Percentiles rank a stretch among this genome's conserved stretches.
Evolutionary conservation across 306 rosid species (phyloP).

Genomic region (Nissolia schottii): DNA sequence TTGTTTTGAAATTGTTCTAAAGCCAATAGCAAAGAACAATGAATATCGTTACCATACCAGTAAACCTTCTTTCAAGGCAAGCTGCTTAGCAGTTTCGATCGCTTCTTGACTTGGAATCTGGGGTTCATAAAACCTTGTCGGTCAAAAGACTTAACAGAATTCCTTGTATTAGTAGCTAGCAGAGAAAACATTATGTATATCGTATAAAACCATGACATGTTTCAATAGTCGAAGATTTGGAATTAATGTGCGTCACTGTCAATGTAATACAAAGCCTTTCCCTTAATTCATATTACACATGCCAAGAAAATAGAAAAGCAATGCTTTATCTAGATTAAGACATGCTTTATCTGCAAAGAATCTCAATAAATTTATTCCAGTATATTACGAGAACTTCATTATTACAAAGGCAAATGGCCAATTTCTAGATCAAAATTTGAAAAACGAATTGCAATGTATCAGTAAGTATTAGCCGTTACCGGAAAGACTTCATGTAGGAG

Average conservation of each 20-base stretch:
- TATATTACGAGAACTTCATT: background rate
- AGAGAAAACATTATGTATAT: background rate
- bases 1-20: background rate
- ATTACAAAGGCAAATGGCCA: background rate
- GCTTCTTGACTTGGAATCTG: slow-evolving; percentile 71
- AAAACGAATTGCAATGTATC: background rate
- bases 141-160: background rate
- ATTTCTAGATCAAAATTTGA: slow-evolving; percentile 11
- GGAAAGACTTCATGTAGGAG: slow-evolving; percentile 65
- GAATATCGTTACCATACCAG: slow-evolving; percentile 38
- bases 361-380: background rate
- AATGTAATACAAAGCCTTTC: background rate
- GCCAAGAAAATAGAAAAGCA: background rate
- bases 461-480: slow-evolving; percentile 34
- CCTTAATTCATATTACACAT: background rate
- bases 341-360: background rate
- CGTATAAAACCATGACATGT: background rate
- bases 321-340: background rate
- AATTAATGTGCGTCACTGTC: background rate
- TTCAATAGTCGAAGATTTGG: background rate
- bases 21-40: background rate
- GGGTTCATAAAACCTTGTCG: slow-evolving; percentile 9
- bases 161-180: background rate
- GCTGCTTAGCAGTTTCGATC: slow-evolving; percentile 60
- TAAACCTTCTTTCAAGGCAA: slow-evolving; percentile 79